Evolutionary conservation across 495 filamentous ascomycete genomes (phyloP).

Genomic region (Collariella sp.): DNA sequence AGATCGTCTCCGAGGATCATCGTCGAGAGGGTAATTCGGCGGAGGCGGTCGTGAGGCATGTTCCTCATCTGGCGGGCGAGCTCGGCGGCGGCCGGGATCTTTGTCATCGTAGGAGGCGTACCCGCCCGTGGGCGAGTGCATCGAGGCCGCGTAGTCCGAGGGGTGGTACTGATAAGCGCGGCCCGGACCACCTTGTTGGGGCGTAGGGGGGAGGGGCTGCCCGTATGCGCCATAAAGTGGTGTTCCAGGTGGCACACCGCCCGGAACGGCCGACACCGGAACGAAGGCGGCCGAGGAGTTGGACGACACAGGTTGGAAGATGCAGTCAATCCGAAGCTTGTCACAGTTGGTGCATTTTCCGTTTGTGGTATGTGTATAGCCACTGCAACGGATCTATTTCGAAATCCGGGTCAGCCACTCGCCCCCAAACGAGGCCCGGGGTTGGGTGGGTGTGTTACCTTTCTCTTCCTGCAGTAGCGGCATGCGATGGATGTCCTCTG

Average conservation of each 20-base stretch:
- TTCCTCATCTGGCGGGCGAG: slow-evolving; percentile 33
- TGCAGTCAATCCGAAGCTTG: slow-evolving; percentile 44
- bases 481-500: slow-evolving; percentile 46
- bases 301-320: slow-evolving; percentile 44
- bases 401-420: slow-evolving; percentile 7
- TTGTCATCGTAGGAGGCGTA: slow-evolving; percentile 33
- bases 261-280: slow-evolving; percentile 39
- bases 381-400: slow-evolving; percentile 46
- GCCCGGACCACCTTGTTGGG: slow-evolving; percentile 7
- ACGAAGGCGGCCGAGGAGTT: slow-evolving; percentile 42
- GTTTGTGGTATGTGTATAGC: slow-evolving; percentile 41
- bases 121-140: slow-evolving; percentile 27
- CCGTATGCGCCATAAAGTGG: slow-evolving; percentile 44
- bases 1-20: slow-evolving; percentile 39
- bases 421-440: neutral
- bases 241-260: slow-evolving; percentile 42
- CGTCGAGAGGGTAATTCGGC: slow-evolving; percentile 35
- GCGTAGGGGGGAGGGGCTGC: slow-evolving; percentile 32
- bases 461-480: slow-evolving; percentile 43
- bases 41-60: slow-evolving; percentile 38
- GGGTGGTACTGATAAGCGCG: slow-evolving; percentile 13
- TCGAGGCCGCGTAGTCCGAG: slow-evolving; percentile 19
- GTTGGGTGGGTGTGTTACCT: slow-evolving; percentile 25
- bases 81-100: slow-evolving; percentile 29
- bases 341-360: slow-evolving; percentile 45